phyloP scores from a whole-genome alignment of 768 basidiomycete species.

The Russula vinacea region DNA sequence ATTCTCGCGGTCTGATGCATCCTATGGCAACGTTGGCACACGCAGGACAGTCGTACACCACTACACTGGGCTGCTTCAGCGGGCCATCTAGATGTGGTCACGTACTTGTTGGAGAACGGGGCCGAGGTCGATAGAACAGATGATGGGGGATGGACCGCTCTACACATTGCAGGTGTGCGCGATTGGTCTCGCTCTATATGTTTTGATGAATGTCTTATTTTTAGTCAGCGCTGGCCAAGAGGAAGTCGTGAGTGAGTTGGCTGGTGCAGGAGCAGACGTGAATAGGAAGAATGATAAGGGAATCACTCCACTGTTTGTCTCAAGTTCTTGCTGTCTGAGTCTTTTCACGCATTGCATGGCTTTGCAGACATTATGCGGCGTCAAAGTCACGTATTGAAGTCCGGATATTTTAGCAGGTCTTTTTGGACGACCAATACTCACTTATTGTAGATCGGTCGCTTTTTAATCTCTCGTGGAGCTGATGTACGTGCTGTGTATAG shows the following conservation, averaged over 20 bases:
- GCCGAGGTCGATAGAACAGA: conserved; percentile 68
- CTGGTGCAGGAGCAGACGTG: conserved; percentile 81
- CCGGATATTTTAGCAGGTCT: conserved; percentile 18
- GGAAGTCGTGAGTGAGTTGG: conserved; percentile 67
- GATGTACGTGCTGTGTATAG: conserved; percentile 59
- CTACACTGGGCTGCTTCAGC: conserved; percentile 85
- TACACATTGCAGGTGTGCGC: conserved; percentile 70
- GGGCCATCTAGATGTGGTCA: conserved; percentile 62
- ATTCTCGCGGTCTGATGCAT: neutral
- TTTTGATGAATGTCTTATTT: conserved; percentile 20
- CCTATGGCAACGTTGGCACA: neutral
- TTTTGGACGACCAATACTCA: neutral
- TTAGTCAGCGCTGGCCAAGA: conserved; percentile 81
- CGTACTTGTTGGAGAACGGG: conserved; percentile 66
- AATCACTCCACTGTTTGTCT: conserved; percentile 70
- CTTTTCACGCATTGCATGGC: conserved; percentile 24
- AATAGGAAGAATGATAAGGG: conserved; percentile 81
- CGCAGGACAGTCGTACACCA: conserved; percentile 72
- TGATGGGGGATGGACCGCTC: conserved; percentile 68
- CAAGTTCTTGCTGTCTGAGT: conserved; percentile 15
- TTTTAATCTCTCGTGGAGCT: conserved; percentile 82
- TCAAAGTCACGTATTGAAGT: conserved; percentile 88
- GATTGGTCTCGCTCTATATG: neutral
- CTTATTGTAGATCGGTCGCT: conserved; percentile 70
- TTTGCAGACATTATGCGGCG: conserved; percentile 81